Evolutionary conservation across 225 moss, liverwort and hornwort species (phyloP).

Genomic region (Lunularia cruciata): DNA sequence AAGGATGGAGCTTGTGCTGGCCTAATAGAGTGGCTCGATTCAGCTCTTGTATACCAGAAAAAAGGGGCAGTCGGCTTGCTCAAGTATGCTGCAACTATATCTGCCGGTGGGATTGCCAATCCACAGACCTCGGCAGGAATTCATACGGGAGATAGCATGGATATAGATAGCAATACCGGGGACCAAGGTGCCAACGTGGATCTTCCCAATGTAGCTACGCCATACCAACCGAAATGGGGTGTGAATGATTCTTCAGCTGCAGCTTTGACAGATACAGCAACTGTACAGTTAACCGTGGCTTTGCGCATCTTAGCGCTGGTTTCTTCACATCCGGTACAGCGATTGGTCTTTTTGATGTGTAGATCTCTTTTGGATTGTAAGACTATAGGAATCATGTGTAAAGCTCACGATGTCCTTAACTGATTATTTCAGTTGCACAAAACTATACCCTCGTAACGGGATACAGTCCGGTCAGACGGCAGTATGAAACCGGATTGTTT

Average conservation of each 20-base stretch:
- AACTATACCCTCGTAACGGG: too few relatives aligned
- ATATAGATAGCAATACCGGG: slow-evolving; percentile 58
- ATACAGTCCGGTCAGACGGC: not conserved
- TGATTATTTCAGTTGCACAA: too few relatives aligned
- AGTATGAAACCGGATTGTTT: not conserved
- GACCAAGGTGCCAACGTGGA: slow-evolving; percentile 70
- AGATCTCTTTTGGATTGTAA: too few relatives aligned
- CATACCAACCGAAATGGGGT: slow-evolving; percentile 50
- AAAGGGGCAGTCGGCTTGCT: slow-evolving; percentile 85
- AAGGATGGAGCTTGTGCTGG: slow-evolving; percentile 55
- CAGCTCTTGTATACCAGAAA: slow-evolving; percentile 80
- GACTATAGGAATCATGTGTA: too few relatives aligned
- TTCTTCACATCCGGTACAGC: slow-evolving; percentile 42
- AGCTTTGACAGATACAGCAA: slow-evolving; percentile 34
- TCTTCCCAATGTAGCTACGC: slow-evolving; percentile 38
- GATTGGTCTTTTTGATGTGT: not conserved
- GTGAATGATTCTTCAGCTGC: slow-evolving; percentile 28
- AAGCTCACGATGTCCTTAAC: too few relatives aligned
- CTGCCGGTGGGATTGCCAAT: slow-evolving; percentile 51
- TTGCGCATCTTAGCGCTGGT: slow-evolving; percentile 48
- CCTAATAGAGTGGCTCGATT: slow-evolving; percentile 91
- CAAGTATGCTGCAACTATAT: slow-evolving; percentile 67
- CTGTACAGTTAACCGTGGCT: slow-evolving; percentile 44
- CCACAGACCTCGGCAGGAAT: slow-evolving; percentile 54
- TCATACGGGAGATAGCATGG: slow-evolving; percentile 62